Evolutionary conservation across 257 asterid genomes (phyloP).

Genomic region (Pogostemon cablin): DNA sequence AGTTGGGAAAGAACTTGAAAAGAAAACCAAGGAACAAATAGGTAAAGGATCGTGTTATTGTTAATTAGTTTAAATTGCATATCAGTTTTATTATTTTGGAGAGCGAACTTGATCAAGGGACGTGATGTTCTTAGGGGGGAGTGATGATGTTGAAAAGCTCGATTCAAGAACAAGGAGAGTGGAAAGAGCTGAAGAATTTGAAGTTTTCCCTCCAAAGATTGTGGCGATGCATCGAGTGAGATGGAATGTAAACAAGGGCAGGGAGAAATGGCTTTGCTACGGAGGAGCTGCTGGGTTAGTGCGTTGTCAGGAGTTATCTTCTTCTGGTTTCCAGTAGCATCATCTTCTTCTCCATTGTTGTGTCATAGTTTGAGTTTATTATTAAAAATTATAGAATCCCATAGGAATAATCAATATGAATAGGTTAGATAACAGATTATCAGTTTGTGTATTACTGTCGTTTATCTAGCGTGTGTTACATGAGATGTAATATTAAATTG

Average conservation of each 20-base stretch:
- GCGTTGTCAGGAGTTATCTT: constrained; percentile 67
- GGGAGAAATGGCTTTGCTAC: constrained; percentile 83
- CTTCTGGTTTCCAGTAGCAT: constrained; percentile 14
- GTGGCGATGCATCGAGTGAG: constrained; percentile 79
- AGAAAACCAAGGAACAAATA: constrained; percentile 35
- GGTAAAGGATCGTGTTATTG: constrained; percentile 1
- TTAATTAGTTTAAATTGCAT: no score
- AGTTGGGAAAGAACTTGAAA: constrained; percentile 40
- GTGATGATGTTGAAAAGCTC: constrained; percentile 1
- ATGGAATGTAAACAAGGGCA: constrained; percentile 84
- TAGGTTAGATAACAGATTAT: no score
- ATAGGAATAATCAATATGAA: no score
- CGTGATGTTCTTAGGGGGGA: constrained; percentile 3
- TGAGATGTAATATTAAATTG: no score
- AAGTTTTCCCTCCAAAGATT: constrained; percentile 59
- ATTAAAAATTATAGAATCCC: not conserved
- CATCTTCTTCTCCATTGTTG: constrained; percentile 12
- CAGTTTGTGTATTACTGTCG: no score
- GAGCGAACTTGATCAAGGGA: constrained; percentile 8
- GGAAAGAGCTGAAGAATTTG: constrained; percentile 25
- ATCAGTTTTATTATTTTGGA: no score
- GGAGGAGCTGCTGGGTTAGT: constrained; percentile 94
- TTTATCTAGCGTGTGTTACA: no score
- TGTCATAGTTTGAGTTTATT: not conserved
- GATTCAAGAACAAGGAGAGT: constrained; percentile 18